These are phyloP conservation scores for Penicillium sp. DNA, from an alignment of 2,329 filamentous ascomycete species.

Conservation along the genomic window DNA sequence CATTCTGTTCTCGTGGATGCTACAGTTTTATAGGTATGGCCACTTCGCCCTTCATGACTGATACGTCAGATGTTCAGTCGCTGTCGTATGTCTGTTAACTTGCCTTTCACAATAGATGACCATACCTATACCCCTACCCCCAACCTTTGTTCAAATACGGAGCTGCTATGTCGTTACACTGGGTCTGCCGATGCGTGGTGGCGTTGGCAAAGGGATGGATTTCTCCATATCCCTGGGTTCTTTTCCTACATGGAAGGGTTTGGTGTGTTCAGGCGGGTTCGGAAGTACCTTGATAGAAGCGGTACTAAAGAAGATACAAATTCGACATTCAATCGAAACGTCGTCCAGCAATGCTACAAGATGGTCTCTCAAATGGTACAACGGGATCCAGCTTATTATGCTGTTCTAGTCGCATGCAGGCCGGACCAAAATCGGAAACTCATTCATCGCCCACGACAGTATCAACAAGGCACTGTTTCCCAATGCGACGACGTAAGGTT, in stretches of 20 bases:
- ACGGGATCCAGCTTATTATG: neutral
- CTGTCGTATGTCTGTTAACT: neutral
- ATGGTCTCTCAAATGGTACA: neutral
- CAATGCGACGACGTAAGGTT: neutral
- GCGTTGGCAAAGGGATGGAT: neutral
- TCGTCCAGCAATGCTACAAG: neutral
- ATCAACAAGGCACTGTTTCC: neutral
- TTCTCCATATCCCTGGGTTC: neutral
- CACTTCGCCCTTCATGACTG: neutral
- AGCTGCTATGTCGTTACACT: neutral
- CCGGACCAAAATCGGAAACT: neutral
- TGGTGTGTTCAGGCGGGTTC: neutral
- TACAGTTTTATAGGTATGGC: neutral
- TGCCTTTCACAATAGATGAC: neutral
- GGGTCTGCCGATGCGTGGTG: neutral
- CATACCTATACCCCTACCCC: neutral
- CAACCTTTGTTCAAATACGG: neutral
- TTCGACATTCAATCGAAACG: neutral
- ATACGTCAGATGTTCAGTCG: neutral
- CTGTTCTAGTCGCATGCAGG: neutral
- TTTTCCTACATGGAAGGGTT: neutral
- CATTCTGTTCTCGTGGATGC: neutral
- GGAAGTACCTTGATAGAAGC: neutral
- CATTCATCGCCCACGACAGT: neutral
- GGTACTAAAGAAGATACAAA: neutral